phyloP scores from a whole-genome alignment of 2,329 filamentous ascomycete genomes.

The Botryotinia calthae region DNA sequence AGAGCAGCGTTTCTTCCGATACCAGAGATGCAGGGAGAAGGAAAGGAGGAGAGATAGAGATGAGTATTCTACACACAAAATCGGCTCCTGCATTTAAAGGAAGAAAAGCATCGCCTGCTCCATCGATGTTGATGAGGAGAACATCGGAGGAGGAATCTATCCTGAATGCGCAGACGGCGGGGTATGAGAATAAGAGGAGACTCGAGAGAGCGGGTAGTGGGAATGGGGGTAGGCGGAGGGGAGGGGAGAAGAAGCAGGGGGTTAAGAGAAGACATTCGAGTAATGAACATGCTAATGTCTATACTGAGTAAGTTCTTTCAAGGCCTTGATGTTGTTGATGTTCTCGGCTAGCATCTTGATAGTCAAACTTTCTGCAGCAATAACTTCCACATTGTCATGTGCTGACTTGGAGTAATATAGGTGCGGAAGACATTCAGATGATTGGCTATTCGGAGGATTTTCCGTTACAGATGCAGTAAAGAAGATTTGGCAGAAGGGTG shows the following conservation, averaged over 20 bases:
- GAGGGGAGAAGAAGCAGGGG: conserved; percentile 10
- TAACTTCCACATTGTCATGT: not conserved
- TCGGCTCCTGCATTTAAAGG: not conserved
- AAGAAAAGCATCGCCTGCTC: conserved; percentile 6
- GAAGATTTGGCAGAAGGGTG: conserved; percentile 23
- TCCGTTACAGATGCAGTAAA: conserved; percentile 18
- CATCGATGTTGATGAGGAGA: conserved; percentile 13
- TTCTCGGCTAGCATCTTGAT: not conserved
- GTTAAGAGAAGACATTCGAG: conserved; percentile 15
- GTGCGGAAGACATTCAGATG: conserved; percentile 24
- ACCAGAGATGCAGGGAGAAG: not conserved
- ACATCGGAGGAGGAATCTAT: not conserved
- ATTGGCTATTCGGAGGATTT: conserved; percentile 25
- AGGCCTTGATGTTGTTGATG: not conserved
- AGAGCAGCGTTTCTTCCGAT: not conserved
- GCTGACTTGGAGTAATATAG: conserved; percentile 2
- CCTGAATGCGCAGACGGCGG: not conserved
- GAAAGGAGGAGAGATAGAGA: not conserved
- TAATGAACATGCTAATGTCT: conserved; percentile 20
- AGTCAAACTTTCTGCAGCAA: not conserved
- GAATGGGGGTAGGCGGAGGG: not conserved
- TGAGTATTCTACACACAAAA: conserved; percentile 1
- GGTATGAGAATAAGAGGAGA: not conserved
- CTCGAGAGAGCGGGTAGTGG: not conserved
- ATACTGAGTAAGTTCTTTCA: conserved; percentile 21